phyloP scores from a whole-genome alignment of 2,329 filamentous ascomycete genomes.

The Calonectria naviculata region DNA sequence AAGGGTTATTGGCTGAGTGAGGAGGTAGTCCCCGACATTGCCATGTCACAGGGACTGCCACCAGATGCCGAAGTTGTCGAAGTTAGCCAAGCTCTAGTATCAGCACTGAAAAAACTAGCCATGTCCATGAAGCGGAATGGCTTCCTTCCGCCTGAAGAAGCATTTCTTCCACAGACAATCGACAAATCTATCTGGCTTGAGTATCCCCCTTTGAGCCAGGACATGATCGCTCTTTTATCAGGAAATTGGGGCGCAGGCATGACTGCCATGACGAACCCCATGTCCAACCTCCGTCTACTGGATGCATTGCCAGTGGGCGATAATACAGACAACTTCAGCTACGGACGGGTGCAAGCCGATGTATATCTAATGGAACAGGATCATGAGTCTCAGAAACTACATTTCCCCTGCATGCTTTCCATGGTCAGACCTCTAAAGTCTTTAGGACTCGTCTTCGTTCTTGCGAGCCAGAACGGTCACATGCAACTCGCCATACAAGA shows the following conservation, averaged over 20 bases:
- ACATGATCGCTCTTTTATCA: conserved; percentile 77
- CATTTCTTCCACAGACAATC: conserved; percentile 79
- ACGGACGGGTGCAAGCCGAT: conserved; percentile 81
- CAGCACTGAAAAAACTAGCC: conserved; percentile 78
- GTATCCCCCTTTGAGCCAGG: conserved; percentile 79
- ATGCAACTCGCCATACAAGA: conserved; percentile 80
- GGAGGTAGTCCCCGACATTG: conserved; percentile 62
- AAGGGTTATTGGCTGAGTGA: conserved; percentile 87
- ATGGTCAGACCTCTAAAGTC: conserved; percentile 78
- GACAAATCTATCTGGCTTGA: conserved; percentile 86
- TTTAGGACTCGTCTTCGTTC: conserved; percentile 75
- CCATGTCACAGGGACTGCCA: conserved; percentile 53
- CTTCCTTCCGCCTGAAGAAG: conserved; percentile 77
- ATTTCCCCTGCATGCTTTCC: conserved; percentile 80
- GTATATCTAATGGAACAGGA: conserved; percentile 81
- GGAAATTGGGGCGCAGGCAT: conserved; percentile 66
- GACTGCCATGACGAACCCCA: conserved; percentile 58
- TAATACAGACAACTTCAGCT: conserved; percentile 78
- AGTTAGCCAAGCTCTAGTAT: conserved; percentile 66
- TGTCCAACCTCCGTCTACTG: conserved; percentile 64
- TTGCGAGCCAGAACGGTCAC: conserved; percentile 83
- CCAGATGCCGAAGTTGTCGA: conserved; percentile 61
- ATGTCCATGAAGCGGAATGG: conserved; percentile 88
- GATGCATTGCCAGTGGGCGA: conserved; percentile 84
- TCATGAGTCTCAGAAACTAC: conserved; percentile 72